Base-by-base conservation (phyloP, 2,329 filamentous ascomycete genomes). In the Ascochyta clinopodiicola region DNA sequence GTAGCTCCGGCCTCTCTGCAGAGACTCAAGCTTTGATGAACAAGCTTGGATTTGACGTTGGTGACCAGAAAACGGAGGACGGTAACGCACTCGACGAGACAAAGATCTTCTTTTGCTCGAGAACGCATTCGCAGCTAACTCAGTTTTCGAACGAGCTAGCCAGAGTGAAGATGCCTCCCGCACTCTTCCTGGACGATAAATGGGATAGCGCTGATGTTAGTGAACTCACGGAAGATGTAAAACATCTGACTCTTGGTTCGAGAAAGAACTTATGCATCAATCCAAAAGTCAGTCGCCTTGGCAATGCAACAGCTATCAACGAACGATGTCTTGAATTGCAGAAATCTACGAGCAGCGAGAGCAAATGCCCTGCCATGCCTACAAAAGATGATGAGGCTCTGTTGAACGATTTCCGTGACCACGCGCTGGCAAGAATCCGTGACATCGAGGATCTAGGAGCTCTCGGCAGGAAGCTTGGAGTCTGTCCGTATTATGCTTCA, bases 401-500 rank as follows among this genome's bases (percentile, higher is more conserved):
- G 24, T 86, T 91, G 0, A 86, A 92, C 50, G 86, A 91, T 44
- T 98, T 99, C 64, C 87, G 93, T 17, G 94, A 98, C 69, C 86
- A 90, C 62, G 85, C 90, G 1, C 79, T 98, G 32, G 92, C 95
- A 0, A 92, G 86, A 0, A 84, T 99, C 7, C 89, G 91, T 2
- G 95, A 99, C 68, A 98, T 99, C 51, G 95, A 99, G 73, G 95
- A 99, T 66, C 81, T 98, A 35, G 88, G 88, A 19, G 80, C 81
- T 13, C 79, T 98, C 1, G 95, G 95, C 4, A 90, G 88, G 66
- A 85, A 88, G 44, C 80, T 97, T 29, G 86, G 88, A 0, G 84
- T 98, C 5, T 99, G 95, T 71, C 94, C 95, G 0, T 99, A 99
- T 74, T 99, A 99, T 75, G 93, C 94, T n/a, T 94, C 94, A 0